Evolutionary conservation across 306 rosid genomes (phyloP).

Genomic region (Carpinus fangiana): DNA sequence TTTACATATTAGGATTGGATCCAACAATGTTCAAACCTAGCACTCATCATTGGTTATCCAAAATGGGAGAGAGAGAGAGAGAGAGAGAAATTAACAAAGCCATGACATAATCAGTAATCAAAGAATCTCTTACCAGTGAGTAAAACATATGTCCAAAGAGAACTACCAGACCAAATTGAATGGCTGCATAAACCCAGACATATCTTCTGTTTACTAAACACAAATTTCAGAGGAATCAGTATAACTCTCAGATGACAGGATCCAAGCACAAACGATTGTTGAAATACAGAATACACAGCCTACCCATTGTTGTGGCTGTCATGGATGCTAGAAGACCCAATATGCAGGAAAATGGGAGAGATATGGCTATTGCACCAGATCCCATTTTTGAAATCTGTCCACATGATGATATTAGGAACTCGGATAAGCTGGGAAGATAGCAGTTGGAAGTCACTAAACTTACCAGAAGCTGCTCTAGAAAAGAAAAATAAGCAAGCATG

Average conservation of each 20-base stretch:
- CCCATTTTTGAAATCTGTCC: slow-evolving; percentile 69
- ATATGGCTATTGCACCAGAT: slow-evolving; percentile 63
- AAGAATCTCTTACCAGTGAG: slow-evolving; percentile 55
- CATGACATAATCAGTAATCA: neutral
- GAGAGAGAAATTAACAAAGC: neutral
- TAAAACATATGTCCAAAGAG: slow-evolving; percentile 59
- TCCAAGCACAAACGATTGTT: slow-evolving; percentile 18
- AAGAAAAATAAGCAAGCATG: slow-evolving; percentile 96
- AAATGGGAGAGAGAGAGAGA: neutral
- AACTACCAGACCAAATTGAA: slow-evolving; percentile 63
- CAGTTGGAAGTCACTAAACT: slow-evolving; percentile 19
- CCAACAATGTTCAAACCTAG: slow-evolving; percentile 4
- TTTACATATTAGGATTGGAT: slow-evolving; percentile 6
- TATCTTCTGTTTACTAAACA: slow-evolving; percentile 60
- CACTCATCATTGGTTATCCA: neutral
- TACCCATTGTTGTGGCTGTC: slow-evolving; percentile 83
- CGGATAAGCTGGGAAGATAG: slow-evolving; percentile 9
- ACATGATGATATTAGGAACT: slow-evolving; percentile 29
- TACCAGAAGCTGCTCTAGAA: slow-evolving; percentile 95
- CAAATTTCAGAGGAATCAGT: slow-evolving; percentile 23
- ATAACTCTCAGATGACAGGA: neutral
- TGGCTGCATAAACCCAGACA: slow-evolving; percentile 72
- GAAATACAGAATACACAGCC: neutral
- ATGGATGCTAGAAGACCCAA: slow-evolving; percentile 81
- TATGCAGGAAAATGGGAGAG: slow-evolving; percentile 82